Conservation (phyloP, 2,329 filamentous ascomycete genomes). For the Exophiala viscosa region DNA sequence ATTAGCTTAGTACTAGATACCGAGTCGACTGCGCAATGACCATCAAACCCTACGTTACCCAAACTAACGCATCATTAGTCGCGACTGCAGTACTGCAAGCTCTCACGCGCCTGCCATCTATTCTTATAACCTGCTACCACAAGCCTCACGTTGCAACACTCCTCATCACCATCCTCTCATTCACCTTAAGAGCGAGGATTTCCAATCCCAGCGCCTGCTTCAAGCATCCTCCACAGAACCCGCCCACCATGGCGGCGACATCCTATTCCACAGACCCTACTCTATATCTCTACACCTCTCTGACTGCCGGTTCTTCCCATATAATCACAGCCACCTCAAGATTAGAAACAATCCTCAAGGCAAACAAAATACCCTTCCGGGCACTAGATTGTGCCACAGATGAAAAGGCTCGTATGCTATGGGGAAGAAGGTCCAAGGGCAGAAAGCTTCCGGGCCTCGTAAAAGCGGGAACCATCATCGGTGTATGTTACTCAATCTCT, state of each 20-base stretch:
- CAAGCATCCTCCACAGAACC: not conserved
- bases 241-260: constrained; percentile 18
- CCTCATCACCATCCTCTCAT: not conserved
- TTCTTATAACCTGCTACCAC: too few species aligned
- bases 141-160: too few species aligned
- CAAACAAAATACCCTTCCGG: constrained; percentile 90
- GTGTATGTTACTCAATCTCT: constrained; percentile 57
- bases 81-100: too few species aligned
- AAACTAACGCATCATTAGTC: too few species aligned
- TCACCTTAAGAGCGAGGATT: not conserved
- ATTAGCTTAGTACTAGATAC: too few species aligned
- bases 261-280: constrained; percentile 54
- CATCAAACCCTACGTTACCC: too few species aligned
- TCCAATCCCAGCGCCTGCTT: not conserved
- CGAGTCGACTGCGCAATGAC: too few species aligned
- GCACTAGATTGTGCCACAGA: constrained; percentile 89
- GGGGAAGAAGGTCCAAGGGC: constrained; percentile 78
- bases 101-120: too few species aligned
- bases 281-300: constrained; percentile 92
- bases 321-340: constrained; percentile 95
- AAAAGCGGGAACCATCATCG: constrained; percentile 79
- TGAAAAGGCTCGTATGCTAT: constrained; percentile 81
- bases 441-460: constrained; percentile 86
- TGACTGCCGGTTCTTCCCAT: constrained; percentile 91
- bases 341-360: constrained; percentile 91